Conservation (phyloP, 352 stramenopile species). For the Phytophthora nicotianae region DNA sequence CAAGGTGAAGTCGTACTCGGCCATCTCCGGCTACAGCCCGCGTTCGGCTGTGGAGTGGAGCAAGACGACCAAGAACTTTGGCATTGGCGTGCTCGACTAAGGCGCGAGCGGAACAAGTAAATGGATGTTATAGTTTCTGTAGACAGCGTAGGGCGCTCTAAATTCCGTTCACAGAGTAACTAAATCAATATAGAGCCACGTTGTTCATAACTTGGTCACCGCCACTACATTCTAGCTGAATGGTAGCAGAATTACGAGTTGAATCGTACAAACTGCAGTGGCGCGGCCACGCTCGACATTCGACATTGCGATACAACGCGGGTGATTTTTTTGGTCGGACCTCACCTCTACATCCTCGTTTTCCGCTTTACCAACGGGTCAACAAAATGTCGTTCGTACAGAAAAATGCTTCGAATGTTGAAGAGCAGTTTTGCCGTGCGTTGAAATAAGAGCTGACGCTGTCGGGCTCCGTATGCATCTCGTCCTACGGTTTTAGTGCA, state of each 20-base stretch:
- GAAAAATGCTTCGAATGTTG: slow-evolving; percentile 14
- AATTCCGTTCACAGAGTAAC: not conserved
- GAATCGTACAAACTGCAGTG: too few species aligned
- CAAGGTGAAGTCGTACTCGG: slow-evolving; percentile 21
- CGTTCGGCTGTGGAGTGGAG: slow-evolving; percentile 19
- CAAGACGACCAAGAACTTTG: slow-evolving; percentile 29
- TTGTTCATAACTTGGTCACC: too few species aligned
- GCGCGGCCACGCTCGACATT: not conserved
- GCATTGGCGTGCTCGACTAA: slow-evolving; percentile 30
- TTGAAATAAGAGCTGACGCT: too few species aligned
- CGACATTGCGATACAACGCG: not conserved
- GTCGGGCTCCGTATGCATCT: not conserved
- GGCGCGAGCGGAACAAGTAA: not conserved
- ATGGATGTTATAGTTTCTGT: slow-evolving; percentile 16
- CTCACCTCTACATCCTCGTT: slow-evolving; percentile 22
- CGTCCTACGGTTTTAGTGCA: not conserved
- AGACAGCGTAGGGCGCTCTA: not conserved
- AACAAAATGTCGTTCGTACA: slow-evolving; percentile 16
- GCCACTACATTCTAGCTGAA: too few species aligned
- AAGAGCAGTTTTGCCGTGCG: too few species aligned
- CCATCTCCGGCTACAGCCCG: slow-evolving; percentile 20
- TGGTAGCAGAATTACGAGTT: too few species aligned
- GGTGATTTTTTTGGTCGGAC: not conserved
- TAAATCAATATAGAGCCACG: not conserved
- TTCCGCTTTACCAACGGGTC: slow-evolving; percentile 4